Evolutionary conservation across 2,329 filamentous ascomycete species (phyloP).

Genomic region (Pestalotiopsis sp.): DNA sequence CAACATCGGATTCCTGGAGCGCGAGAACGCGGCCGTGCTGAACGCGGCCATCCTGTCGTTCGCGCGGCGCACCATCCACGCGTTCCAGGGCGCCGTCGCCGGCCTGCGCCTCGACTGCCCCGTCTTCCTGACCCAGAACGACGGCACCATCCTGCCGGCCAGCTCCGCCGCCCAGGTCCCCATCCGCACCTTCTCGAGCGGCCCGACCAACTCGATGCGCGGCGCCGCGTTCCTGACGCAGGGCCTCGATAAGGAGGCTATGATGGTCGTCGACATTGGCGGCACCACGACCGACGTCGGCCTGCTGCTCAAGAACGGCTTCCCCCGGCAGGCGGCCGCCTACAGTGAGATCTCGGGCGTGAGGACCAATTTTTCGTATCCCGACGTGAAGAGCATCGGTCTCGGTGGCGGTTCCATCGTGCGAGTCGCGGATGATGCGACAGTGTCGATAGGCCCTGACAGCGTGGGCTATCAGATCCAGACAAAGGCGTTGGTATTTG

Average conservation of each 20-base stretch:
- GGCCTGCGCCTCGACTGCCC: constrained; percentile 51
- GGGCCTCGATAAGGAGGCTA: constrained; percentile 29
- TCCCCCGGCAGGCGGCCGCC: constrained; percentile 61
- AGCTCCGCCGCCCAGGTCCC: constrained; percentile 54
- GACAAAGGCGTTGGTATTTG: constrained; percentile 55
- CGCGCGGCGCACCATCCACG: constrained; percentile 54
- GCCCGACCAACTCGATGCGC: constrained; percentile 63
- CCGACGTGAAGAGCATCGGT: constrained; percentile 58
- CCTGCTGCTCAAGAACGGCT: constrained; percentile 58
- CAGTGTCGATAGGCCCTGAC: constrained; percentile 56
- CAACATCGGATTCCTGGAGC: constrained; percentile 54
- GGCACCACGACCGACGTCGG: constrained; percentile 67
- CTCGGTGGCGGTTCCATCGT: constrained; percentile 59
- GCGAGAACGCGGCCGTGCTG: constrained; percentile 65
- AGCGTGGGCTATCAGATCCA: constrained; percentile 58
- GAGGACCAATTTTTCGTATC: constrained; percentile 58
- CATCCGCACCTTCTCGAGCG: constrained; percentile 61
- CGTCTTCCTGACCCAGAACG: constrained; percentile 63
- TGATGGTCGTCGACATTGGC: constrained; percentile 65
- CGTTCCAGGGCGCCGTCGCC: constrained; percentile 53
- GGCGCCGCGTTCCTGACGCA: constrained; percentile 60
- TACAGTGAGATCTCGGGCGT: constrained; percentile 64
- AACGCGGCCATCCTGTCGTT: constrained; percentile 62
- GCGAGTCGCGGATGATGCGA: constrained; percentile 31
- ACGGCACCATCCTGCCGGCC: constrained; percentile 59